Evolutionary conservation across 1,284 basidiomycete species (phyloP).

Genomic region (Microbotryum lychnidis-dioicae): DNA sequence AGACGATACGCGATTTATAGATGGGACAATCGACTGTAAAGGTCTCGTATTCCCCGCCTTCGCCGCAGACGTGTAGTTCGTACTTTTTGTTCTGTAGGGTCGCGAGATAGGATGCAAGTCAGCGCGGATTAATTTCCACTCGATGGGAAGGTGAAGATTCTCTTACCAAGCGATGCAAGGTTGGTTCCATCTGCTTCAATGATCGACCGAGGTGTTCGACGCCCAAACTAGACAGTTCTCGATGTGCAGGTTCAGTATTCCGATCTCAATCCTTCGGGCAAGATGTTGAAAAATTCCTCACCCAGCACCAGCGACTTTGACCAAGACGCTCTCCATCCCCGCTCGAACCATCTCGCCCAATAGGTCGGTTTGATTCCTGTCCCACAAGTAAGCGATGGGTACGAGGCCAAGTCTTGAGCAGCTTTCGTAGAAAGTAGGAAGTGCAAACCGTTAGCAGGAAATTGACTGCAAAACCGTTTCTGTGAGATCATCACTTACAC

Average conservation of each 20-base stretch:
- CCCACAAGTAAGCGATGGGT: conserved; percentile 87
- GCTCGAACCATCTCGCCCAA: conserved; percentile 77
- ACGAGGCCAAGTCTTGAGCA: conserved; percentile 73
- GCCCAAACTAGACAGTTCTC: conserved; percentile 51
- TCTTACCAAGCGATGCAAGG: conserved; percentile 62
- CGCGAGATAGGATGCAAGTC: too few species aligned
- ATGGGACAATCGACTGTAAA: conserved; percentile 83
- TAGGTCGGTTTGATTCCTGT: conserved; percentile 74
- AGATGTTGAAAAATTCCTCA: background rate
- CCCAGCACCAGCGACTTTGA: conserved; percentile 95
- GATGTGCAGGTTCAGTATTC: conserved; percentile 46
- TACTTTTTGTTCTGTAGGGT: conserved; percentile 61
- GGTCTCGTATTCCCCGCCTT: conserved; percentile 97
- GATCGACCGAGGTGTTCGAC: conserved; percentile 70
- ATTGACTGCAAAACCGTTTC: background rate
- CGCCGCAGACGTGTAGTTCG: conserved; percentile 89
- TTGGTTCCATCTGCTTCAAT: conserved; percentile 65
- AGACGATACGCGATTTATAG: conserved; percentile 66
- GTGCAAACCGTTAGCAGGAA: background rate
- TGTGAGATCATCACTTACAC: conserved; percentile 49
- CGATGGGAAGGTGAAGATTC: conserved; percentile 27
- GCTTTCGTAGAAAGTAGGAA: conserved; percentile 42
- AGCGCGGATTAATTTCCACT: too few species aligned
- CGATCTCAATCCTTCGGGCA: background rate
- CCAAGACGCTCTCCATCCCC: conserved; percentile 73